These are phyloP conservation scores for Pythium plurisporium DNA, from an alignment of 352 stramenopile genomes.

Conservation along the genomic window DNA sequence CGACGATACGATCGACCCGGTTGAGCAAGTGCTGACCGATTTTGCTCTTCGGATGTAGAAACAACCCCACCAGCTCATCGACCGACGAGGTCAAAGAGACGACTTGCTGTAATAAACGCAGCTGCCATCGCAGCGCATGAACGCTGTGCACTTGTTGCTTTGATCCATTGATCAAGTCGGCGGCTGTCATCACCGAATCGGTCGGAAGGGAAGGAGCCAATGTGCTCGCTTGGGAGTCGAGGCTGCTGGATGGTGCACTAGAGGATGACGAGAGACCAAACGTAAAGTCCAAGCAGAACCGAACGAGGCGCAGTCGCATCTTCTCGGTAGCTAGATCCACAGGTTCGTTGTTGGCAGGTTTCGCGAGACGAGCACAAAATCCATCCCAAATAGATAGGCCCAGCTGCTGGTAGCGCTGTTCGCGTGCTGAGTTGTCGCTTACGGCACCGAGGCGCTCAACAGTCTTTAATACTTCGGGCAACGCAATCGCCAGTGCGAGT, in stretches of 20 bases:
- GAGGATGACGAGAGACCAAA: slow-evolving; percentile 30
- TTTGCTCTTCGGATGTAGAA: slow-evolving; percentile 52
- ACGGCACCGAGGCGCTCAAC: slow-evolving; percentile 31
- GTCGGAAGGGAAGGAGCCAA: slow-evolving; percentile 1
- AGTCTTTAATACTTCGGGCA: slow-evolving; percentile 39
- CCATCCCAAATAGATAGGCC: slow-evolving; percentile 32
- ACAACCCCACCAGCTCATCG: slow-evolving; percentile 25
- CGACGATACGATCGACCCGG: slow-evolving; percentile 19
- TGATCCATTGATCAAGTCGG: slow-evolving; percentile 19
- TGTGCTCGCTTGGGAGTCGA: slow-evolving; percentile 17
- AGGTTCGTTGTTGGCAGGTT: neutral
- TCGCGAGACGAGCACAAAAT: slow-evolving; percentile 37
- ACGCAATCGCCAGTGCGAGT: slow-evolving; percentile 43
- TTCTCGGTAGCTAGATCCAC: slow-evolving; percentile 16
- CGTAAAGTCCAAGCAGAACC: slow-evolving; percentile 50
- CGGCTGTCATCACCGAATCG: slow-evolving; percentile 15
- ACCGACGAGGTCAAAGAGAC: slow-evolving; percentile 16
- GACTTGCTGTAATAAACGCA: slow-evolving; percentile 37
- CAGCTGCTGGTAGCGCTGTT: slow-evolving; percentile 2
- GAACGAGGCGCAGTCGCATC: slow-evolving; percentile 37
- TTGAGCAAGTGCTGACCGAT: slow-evolving; percentile 20
- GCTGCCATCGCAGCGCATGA: slow-evolving; percentile 33
- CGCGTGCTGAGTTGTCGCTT: neutral
- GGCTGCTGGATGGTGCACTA: neutral
- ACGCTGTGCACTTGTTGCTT: neutral